Percentiles rank a stretch among this genome's conserved stretches.
Evolutionary conservation across 768 basidiomycete species (phyloP).

Genomic region (Lactarius psammicola): DNA sequence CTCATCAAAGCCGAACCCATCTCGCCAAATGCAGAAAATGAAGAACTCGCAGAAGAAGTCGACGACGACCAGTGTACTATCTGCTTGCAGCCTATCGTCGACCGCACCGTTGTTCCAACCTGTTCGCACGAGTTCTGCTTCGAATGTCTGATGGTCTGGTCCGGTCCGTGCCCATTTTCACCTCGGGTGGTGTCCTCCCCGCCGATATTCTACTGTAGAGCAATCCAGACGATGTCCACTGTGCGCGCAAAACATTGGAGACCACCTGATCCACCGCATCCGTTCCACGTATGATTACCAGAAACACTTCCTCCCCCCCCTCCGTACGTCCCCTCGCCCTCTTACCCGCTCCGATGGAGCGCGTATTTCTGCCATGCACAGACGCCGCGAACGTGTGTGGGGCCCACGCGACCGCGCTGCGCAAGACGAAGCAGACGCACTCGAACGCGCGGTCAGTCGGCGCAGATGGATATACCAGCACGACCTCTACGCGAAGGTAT

Average conservation of each 20-base stretch:
- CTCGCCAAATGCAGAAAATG: neutral
- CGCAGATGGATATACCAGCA: conserved; percentile 81
- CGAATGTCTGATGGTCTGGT: conserved; percentile 85
- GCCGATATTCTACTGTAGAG: conserved; percentile 40
- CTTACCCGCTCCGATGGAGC: conserved; percentile 27
- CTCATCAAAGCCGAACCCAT: conserved; percentile 6
- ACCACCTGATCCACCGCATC: conserved; percentile 77
- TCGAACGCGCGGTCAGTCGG: conserved; percentile 70
- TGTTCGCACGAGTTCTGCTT: conserved; percentile 96
- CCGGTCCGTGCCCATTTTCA: conserved; percentile 48
- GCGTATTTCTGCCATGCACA: conserved; percentile 28
- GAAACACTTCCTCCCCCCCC: conserved; percentile 72
- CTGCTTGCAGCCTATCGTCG: conserved; percentile 73
- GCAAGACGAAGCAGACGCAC: conserved; percentile 60
- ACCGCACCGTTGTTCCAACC: conserved; percentile 76
- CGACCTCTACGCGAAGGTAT: conserved; percentile 80
- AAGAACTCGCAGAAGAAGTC: conserved; percentile 31
- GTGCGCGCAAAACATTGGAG: conserved; percentile 64
- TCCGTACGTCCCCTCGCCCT: conserved; percentile 49
- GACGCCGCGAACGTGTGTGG: conserved; percentile 50
- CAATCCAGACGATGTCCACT: conserved; percentile 80
- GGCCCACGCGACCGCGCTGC: conserved; percentile 52
- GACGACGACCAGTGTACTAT: conserved; percentile 76
- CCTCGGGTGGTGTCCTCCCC: neutral
- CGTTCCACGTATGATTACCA: conserved; percentile 78